Evolutionary conservation across 1,284 basidiomycete genomes (phyloP), one percentile per base, ranked within the genome.

Genomic region (Inonotus obliquus): DNA sequence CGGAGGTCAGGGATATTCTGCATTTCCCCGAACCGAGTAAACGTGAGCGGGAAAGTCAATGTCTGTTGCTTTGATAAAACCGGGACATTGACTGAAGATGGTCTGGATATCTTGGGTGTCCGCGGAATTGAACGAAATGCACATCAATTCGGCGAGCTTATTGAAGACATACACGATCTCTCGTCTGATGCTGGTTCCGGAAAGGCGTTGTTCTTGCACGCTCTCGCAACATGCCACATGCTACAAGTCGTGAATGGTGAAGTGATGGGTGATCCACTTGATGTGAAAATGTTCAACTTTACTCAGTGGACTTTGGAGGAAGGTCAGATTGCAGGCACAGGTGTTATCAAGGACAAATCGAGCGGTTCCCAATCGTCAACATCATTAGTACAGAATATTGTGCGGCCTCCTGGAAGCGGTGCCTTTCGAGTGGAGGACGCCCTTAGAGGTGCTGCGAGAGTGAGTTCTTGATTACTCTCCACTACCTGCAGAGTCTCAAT

Each of bases 31-130:
- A 97, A 91, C 68, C 82, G 97, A 35, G 93, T 99, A 69, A 99
- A 99, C 71, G 88, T 99, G 55, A 94, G 89, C 2, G 97, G 97
- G 35, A 97, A 98, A 76, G 82, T 99, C 77, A 98, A 99, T 67
- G 91, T 99, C 7, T 96, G 96, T 69, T 98, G 96, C 74, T 99
- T 99, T 70, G 97, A 99, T 80, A 99, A 99, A 78, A 99, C 97
- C 1, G 97, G 97, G 1, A 99, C 97, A 0, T 81, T 99, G 17
- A 99, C 97, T 0, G 97, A 98, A 74, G 97, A 99, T 67, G 97
- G 97, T 0, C 81, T 99, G 47, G 97, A 99, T 70, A 95, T 99
- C 51, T 88, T 99, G 51, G 95, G 95, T 27, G 89, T 96, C 11
- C 87, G 95, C 45, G 86, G 85, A 1, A 81, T 94, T 48, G 93